Evolutionary conservation across 2,329 filamentous ascomycete species (phyloP), one percentile per base, ranked within the genome.

Genomic region (Paecilomyces sp.): DNA sequence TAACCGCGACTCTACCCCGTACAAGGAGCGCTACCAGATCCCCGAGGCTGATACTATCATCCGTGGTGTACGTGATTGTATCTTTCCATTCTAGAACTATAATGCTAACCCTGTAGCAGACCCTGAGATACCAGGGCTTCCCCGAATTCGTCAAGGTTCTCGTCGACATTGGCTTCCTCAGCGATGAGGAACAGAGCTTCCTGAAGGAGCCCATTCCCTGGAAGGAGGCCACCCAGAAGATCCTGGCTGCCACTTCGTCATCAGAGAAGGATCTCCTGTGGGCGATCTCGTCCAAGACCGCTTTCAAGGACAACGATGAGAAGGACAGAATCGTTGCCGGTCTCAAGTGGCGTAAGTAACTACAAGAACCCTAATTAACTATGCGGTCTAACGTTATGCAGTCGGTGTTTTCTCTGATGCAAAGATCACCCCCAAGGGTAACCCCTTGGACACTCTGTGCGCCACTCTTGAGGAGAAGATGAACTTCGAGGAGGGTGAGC

Each of bases 391-490:
- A 41, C 36, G n/a, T n/a, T 15, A n/a, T n/a, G 13, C 36, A 41
- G 81, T 80, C 58, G 83, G 83, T 31, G 72, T 87, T 63, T 88
- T 91, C 78, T 88, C 85, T 52, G 82, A 87, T 65, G 82, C 85
- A 71, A 79, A 84, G 73, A 91, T 88, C 71, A 88, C 79, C 5
- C 88, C 90, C 30, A 81, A 85, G 59, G 88, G 86, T 58, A 96
- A 90, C 80, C 89, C 91, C 3, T 84, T 96, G 25, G 92, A 96
- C 75, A 93, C 90, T n/a, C 85, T 96, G 47, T 96, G 92, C 79
- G 91, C 90, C 33, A 89, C 87, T 2, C 84, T 96, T 31, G 91
- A 96, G 81, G 79, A 90, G 81, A 96, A 95, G 86, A 95, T 96
- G 90, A 85, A 90, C 76, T 96, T 88, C 75, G 88, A 85, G 70